These are phyloP conservation scores for Eucalyptus pumila DNA, from an alignment of 345 rosid genomes.

Conservation along the genomic window DNA sequence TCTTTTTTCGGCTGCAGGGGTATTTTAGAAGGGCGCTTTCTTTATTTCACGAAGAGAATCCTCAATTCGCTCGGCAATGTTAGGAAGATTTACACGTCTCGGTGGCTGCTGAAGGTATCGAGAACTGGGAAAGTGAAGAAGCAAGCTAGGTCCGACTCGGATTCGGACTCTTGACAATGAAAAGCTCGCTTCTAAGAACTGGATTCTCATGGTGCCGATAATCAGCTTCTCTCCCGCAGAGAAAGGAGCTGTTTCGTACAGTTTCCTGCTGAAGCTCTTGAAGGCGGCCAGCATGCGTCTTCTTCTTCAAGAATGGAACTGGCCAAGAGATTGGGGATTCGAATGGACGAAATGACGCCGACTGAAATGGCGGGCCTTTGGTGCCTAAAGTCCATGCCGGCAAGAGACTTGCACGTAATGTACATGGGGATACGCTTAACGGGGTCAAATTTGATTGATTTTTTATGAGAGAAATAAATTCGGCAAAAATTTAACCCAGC, in stretches of 20 bases:
- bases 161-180: conserved; percentile 45
- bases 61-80: conserved; percentile 58
- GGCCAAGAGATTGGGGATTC: conserved; percentile 67
- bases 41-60: background rate
- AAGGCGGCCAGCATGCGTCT: conserved; percentile 67
- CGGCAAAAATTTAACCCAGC: background rate
- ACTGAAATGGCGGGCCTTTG: background rate
- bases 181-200: conserved; percentile 38
- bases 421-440: background rate
- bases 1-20: background rate
- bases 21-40: background rate
- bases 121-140: conserved; percentile 22
- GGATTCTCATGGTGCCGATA: conserved; percentile 68
- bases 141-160: conserved; percentile 9
- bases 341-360: conserved; percentile 71
- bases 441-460: background rate
- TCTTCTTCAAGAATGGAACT: conserved; percentile 63
- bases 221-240: conserved; percentile 63
- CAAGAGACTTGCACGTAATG: background rate
- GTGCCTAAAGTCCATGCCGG: background rate
- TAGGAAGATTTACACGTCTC: conserved; percentile 60
- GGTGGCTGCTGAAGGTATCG: conserved; percentile 67
- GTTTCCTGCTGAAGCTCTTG: conserved; percentile 71
- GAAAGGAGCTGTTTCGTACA: conserved; percentile 60
- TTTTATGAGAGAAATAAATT: background rate